Evolutionary conservation across 1,284 basidiomycete genomes (phyloP).

Genomic region (Ganoderma sinense): DNA sequence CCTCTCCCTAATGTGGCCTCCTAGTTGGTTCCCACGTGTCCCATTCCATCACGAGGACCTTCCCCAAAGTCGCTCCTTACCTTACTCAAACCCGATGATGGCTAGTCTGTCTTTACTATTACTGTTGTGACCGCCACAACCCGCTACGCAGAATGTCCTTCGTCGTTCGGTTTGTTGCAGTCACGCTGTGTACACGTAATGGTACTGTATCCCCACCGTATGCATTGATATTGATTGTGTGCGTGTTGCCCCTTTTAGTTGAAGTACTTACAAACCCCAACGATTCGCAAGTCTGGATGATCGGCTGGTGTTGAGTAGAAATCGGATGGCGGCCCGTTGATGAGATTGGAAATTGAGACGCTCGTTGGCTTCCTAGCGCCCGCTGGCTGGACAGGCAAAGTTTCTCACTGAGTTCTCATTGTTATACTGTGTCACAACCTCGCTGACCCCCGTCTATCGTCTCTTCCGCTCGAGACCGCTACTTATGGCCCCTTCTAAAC

Average conservation of each 20-base stretch:
- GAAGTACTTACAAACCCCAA: too few species aligned
- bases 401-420: background rate
- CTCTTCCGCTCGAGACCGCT: background rate
- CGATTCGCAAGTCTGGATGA: too few species aligned
- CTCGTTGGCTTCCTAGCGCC: background rate
- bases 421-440: background rate
- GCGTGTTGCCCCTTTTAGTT: background rate
- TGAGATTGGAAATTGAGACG: background rate
- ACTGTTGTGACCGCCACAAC: background rate
- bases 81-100: background rate
- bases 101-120: background rate
- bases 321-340: background rate
- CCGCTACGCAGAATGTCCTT: background rate
- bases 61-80: background rate
- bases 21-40: background rate
- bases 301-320: background rate
- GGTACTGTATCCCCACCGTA: background rate
- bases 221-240: background rate
- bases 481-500: background rate
- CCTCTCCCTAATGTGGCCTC: background rate
- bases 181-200: background rate
- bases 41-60: background rate
- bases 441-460: background rate
- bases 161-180: background rate
- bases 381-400: background rate